Base-by-base conservation (phyloP, 2,329 filamentous ascomycete species). In the Arthrobotrys pseudoclavata region DNA sequence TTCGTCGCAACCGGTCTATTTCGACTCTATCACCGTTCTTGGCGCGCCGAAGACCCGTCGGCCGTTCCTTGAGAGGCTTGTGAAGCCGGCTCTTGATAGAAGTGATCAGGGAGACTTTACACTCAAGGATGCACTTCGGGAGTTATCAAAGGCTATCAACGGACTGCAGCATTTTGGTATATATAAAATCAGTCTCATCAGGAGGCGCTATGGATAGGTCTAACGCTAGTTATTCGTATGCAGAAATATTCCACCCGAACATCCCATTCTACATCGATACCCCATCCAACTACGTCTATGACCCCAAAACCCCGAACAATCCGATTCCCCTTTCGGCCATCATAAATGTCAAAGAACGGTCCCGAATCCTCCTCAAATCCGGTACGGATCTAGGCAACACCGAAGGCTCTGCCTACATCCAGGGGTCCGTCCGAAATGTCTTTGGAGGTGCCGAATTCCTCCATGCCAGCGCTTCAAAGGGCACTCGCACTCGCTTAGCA, bases 321-420 rank as follows among this genome's bases (percentile, higher is more conserved):
- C 97, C 83, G 85, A 76, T 72, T n/a, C 66, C 62, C 4, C 75
- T 98, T 80, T 91, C 95, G 80, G 88, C 97, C 66, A 92, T 91
- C 81, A 87, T 97, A 70, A 89, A 89, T 66, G 91, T 92, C 22
- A 87, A 88, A 77, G 95, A 99, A 84, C 90, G 92, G 80, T 91
- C 92, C 34, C 90, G 92, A 45, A 89, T 98, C 82, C 90, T 94
- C 75, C 88, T 98, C 82, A 97, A 97, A 86, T 97, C 94, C 0
- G 96, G 96, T 76, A 98, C 96, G 7, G 95, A 98, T 83, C 88
- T 97, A 53, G 96, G 96, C 79, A 97, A 96, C 82, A 90, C 93
- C 22, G 96, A 99, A 84, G 96, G 95, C 40, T 97, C 94, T 6
- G 95, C 94, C 3, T 98, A 97, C 83, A 91, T 92, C 80, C 95